Base-by-base conservation (phyloP, 352 stramenopile genomes). In the Phytophthora crassamura region DNA sequence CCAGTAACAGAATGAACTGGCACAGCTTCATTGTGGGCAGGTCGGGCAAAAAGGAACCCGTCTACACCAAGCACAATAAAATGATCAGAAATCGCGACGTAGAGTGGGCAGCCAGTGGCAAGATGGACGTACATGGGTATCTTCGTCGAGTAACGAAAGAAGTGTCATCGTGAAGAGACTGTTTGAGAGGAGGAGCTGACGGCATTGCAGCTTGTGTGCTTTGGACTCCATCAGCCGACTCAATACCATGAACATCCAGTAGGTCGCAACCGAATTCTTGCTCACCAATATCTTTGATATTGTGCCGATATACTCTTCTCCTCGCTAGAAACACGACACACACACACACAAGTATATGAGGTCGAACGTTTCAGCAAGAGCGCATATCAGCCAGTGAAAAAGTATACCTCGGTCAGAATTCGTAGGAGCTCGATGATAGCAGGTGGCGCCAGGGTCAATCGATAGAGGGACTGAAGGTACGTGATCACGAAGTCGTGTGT, bases 181-280 rank as follows among this genome's bases (percentile, higher is more conserved):
- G 60, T 85, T 93, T 1, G 84, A 86, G 7, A 94, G 54, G 12
- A 95, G 46, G 15, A 90, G 74, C 45, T 88, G 73, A 9, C 83
- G 81, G 51, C 74, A 82, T 25, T 80, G 66, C 32, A 87, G 47
- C 52, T 78, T 78, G 65, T 93, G 78, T 2, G 61, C 41, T 64
- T 88, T 89, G 7, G 86, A 90, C 40, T 88, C 78, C 53, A 94
- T 75, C 43, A 93, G 30, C 8, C 85, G 81, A 12, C 70, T 53
- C 43, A 95, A 40, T 1, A 95, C 68, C 65, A 86, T 82, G 16
- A 94, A 74, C 60, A 90, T 89, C 84, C 82, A 92, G 61, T 95
- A 93, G 2, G 79, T 78, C 25, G 77, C 74, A 46, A 93, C 58
- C 1, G 85, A 75, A 18, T 73, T 74, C 12, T 82, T 72, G 30